Conservation (phyloP, 179 eudicot genomes). For the Vitellaria paradoxa region DNA sequence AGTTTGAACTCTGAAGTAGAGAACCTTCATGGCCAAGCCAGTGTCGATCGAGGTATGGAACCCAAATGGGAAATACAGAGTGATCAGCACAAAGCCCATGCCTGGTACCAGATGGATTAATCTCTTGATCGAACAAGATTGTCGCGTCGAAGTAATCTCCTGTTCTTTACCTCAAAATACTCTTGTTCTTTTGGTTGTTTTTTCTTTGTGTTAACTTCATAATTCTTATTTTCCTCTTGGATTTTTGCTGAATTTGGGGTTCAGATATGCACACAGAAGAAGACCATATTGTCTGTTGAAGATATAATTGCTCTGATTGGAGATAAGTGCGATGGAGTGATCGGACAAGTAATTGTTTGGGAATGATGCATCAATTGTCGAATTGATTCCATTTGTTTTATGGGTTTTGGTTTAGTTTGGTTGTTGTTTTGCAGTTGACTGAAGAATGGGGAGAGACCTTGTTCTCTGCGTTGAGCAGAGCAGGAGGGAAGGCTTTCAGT, state of each 20-base stretch:
- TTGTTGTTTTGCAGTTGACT: constrained; percentile 46
- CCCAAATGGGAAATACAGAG: constrained; percentile 92
- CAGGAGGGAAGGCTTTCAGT: constrained; percentile 95
- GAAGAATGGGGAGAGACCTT: constrained; percentile 97
- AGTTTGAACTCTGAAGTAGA: neutral
- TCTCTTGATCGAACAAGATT: constrained; percentile 79
- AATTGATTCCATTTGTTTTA: neutral
- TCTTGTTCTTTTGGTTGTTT: neutral
- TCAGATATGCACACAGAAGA: constrained; percentile 88
- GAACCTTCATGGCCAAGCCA: constrained; percentile 64
- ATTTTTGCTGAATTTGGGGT: constrained; percentile 10
- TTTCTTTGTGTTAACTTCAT: neutral
- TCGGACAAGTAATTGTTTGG: constrained; percentile 67
- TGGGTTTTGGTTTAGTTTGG: neutral
- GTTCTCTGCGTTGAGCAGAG: constrained; percentile 91
- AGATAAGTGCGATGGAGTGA: constrained; percentile 90
- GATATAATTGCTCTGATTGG: constrained; percentile 92
- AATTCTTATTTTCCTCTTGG: neutral
- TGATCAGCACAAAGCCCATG: constrained; percentile 92
- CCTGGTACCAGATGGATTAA: constrained; percentile 97
- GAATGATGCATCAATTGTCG: neutral
- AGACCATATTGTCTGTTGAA: constrained; percentile 79
- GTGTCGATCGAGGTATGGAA: constrained; percentile 86
- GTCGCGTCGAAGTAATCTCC: constrained; percentile 72
- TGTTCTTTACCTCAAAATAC: neutral